Evolutionary conservation across 2,329 filamentous ascomycete genomes (phyloP).

Genomic region (Aspergillus latus): DNA sequence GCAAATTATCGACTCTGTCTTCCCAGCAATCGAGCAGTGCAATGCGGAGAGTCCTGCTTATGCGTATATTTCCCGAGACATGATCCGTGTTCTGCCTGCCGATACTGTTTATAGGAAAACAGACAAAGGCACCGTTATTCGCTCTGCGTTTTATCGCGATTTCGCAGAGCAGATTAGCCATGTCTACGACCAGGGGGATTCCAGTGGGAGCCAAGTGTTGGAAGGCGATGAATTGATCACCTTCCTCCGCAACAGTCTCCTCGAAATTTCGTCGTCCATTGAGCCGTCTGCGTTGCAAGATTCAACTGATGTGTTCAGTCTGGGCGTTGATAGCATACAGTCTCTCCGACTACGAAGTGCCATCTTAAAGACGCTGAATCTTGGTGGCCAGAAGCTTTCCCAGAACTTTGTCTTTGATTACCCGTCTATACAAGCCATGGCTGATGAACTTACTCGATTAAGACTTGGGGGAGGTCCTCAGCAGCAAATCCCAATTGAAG

Average conservation of each 20-base stretch:
- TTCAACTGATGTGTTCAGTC: conserved; percentile 23
- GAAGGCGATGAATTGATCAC: conserved; percentile 16
- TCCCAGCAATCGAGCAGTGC: conserved; percentile 51
- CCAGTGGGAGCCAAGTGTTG: conserved; percentile 15
- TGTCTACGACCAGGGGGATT: conserved; percentile 20
- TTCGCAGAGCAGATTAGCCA: conserved; percentile 22
- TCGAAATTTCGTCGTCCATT: conserved; percentile 27
- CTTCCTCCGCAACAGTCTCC: conserved; percentile 34
- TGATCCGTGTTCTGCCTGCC: conserved; percentile 23
- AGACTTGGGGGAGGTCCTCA: conserved; percentile 11
- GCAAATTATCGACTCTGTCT: conserved; percentile 51
- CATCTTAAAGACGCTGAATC: conserved; percentile 18
- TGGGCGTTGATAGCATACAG: conserved; percentile 27
- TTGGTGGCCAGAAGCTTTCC: conserved; percentile 17
- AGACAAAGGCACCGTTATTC: conserved; percentile 27
- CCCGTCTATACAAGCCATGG: conserved; percentile 23
- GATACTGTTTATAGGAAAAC: conserved; percentile 23
- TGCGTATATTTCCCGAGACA: conserved; percentile 26
- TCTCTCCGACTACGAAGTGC: conserved; percentile 21
- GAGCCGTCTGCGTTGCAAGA: conserved; percentile 12
- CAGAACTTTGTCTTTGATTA: conserved; percentile 27
- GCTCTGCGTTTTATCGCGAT: conserved; percentile 25
- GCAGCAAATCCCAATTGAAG: conserved; percentile 31
- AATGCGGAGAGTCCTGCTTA: conserved; percentile 50
- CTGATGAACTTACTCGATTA: conserved; percentile 17